Evolutionary conservation across 768 basidiomycete species (phyloP).

Genomic region (Trichaptum fuscoviolaceum): DNA sequence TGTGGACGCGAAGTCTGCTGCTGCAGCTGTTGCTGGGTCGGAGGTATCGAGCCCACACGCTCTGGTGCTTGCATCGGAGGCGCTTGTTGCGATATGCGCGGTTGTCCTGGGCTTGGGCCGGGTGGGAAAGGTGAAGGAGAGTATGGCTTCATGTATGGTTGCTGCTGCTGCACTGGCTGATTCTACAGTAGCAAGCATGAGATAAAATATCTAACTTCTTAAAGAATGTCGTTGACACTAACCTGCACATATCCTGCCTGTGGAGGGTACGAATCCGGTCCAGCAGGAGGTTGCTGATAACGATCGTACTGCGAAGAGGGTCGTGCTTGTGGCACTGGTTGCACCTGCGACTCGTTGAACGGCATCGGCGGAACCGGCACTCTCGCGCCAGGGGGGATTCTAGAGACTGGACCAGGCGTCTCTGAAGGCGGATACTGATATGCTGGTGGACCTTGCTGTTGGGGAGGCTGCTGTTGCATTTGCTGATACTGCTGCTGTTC

Average conservation of each 20-base stretch:
- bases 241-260: neutral
- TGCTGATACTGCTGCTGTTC: conserved; percentile 10
- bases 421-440: conserved; percentile 18
- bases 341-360: conserved; percentile 12
- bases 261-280: neutral
- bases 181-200: conserved; percentile 23
- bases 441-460: conserved; percentile 15
- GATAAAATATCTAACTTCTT: neutral
- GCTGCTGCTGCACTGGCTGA: conserved; percentile 19
- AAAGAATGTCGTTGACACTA: neutral
- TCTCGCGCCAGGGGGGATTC: conserved; percentile 39
- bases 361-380: conserved; percentile 40
- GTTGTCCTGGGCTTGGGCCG: conserved; percentile 7
- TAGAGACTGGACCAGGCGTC: conserved; percentile 24
- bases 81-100: conserved; percentile 5
- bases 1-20: conserved; percentile 30
- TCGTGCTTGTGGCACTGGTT: neutral
- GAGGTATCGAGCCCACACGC: conserved; percentile 11
- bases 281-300: neutral
- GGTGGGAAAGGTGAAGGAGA: neutral
- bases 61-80: neutral
- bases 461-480: conserved; percentile 15
- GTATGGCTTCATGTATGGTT: conserved; percentile 9
- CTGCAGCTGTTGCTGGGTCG: conserved; percentile 27
- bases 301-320: conserved; percentile 1